phyloP scores from a whole-genome alignment of 257 asterid genomes.

The Haberlea rhodopensis region DNA sequence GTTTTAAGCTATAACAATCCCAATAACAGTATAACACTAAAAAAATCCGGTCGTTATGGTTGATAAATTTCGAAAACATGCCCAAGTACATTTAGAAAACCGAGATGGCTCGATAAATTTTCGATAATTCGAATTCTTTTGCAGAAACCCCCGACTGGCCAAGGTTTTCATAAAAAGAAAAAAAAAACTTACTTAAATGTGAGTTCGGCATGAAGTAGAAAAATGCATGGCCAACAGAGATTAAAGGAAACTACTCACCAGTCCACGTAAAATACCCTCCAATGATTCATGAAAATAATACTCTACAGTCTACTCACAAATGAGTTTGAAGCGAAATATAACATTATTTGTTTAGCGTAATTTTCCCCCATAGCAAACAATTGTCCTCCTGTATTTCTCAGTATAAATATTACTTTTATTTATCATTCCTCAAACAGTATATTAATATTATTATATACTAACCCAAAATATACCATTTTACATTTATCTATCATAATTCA shows the following conservation, averaged over 20 bases:
- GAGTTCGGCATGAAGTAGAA: conserved; percentile 18
- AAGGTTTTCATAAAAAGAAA: conserved; percentile 28
- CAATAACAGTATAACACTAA: conserved; percentile 15
- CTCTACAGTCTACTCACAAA: too few species aligned
- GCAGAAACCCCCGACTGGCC: conserved; percentile 25
- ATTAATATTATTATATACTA: too few species aligned
- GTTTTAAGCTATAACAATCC: neutral
- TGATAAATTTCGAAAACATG: conserved; percentile 30
- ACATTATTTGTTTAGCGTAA: too few species aligned
- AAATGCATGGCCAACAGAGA: conserved; percentile 16
- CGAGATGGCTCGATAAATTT: conserved; percentile 28
- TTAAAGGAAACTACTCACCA: conserved; percentile 47
- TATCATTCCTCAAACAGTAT: too few species aligned
- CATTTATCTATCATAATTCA: too few species aligned
- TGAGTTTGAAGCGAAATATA: too few species aligned
- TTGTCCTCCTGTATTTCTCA: too few species aligned
- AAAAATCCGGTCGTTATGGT: conserved; percentile 18
- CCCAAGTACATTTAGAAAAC: conserved; percentile 11
- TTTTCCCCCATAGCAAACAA: too few species aligned
- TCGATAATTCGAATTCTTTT: conserved; percentile 25
- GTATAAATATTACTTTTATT: too few species aligned
- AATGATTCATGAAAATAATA: too few species aligned
- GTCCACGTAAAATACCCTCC: neutral
- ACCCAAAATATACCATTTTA: too few species aligned
- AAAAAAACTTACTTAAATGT: conserved; percentile 16